Evolutionary conservation across 1,284 basidiomycete genomes (phyloP).

Genomic region (Fomitopsis schrenkii): DNA sequence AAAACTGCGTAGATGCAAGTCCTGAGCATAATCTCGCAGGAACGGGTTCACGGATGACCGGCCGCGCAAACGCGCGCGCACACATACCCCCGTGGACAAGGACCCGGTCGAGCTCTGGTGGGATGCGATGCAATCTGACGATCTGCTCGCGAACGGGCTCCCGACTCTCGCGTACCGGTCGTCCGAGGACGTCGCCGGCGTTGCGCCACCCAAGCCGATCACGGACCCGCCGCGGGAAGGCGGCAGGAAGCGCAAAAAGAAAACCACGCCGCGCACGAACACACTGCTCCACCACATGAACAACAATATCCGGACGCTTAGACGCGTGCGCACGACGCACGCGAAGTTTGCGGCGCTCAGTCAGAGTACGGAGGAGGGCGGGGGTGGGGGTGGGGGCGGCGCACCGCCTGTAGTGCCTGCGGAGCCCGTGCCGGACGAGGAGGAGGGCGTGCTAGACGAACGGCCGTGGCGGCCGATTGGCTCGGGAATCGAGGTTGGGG

Average conservation of each 20-base stretch:
- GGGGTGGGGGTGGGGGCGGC: conserved; percentile 9
- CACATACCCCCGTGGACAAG: conserved; percentile 17
- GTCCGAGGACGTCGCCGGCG: conserved; percentile 28
- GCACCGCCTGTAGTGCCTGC: conserved; percentile 14
- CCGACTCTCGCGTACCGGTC: conserved; percentile 50
- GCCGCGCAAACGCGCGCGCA: conserved; percentile 42
- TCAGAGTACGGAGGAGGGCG: conserved; percentile 39
- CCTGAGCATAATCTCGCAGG: conserved; percentile 21
- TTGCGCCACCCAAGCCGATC: conserved; percentile 17
- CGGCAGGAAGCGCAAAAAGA: conserved; percentile 31
- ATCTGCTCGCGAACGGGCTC: conserved; percentile 60
- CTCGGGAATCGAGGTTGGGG: conserved; percentile 41
- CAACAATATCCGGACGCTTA: conserved; percentile 67
- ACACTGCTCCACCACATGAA: conserved; percentile 66
- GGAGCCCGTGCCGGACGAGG: conserved; percentile 29
- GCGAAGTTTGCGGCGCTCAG: conserved; percentile 62
- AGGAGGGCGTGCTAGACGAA: conserved; percentile 46
- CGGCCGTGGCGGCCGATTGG: conserved; percentile 45
- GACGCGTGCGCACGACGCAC: conserved; percentile 66
- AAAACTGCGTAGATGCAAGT: background rate
- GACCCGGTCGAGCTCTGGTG: conserved; percentile 67
- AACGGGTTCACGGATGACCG: conserved; percentile 33
- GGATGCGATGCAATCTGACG: conserved; percentile 59
- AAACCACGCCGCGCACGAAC: conserved; percentile 29
- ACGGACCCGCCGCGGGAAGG: conserved; percentile 29